Conservation (phyloP, 805 yeast genomes). For the Huiozyma sinensis region DNA sequence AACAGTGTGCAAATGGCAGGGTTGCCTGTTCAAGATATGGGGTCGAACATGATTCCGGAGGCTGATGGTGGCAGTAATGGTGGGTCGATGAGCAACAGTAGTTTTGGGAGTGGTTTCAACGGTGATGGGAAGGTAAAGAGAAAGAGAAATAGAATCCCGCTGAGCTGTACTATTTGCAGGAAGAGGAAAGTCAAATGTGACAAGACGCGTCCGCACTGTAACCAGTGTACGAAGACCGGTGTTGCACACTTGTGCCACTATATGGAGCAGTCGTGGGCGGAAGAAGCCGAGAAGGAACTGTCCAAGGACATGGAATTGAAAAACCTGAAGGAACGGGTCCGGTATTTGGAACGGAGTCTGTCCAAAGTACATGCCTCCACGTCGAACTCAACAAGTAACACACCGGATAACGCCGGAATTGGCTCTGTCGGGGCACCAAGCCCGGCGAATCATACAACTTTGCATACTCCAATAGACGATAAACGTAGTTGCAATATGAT, state of each 20-base stretch:
- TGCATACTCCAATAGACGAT: no score
- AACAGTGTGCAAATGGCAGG: no score
- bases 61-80: no score
- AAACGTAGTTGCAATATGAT: no score
- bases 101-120: neutral
- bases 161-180: constrained; percentile 39
- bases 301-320: constrained; percentile 37
- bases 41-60: no score
- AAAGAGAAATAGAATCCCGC: constrained; percentile 39
- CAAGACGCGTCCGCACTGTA: constrained; percentile 44
- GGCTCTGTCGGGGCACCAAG: neutral
- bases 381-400: constrained; percentile 3
- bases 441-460: neutral
- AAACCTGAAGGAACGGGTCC: constrained; percentile 47
- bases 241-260: constrained; percentile 49
- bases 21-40: no score
- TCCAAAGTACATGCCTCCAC: constrained; percentile 18
- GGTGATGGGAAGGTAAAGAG: constrained; percentile 18
- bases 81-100: no score
- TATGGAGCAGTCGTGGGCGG: constrained; percentile 52
- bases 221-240: constrained; percentile 46
- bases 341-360: constrained; percentile 40
- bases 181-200: constrained; percentile 42
- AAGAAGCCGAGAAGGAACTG: constrained; percentile 36
- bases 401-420: neutral